Base-by-base conservation (phyloP, 2,329 filamentous ascomycete genomes). In the Neofusicoccum cordaticola region DNA sequence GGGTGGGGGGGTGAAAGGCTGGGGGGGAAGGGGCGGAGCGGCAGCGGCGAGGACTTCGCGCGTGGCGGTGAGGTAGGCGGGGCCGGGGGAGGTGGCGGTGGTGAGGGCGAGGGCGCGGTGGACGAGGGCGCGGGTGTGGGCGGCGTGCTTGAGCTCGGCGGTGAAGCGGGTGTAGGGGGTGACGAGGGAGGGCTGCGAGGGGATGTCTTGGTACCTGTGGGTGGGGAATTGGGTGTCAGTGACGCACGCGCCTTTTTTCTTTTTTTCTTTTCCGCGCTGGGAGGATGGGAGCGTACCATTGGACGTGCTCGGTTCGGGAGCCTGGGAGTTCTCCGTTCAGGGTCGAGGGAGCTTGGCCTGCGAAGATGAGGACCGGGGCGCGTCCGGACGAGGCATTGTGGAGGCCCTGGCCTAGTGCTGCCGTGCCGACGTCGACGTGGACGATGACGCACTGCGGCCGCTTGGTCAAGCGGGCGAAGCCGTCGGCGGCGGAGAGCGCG, bases 121-220 rank as follows among this genome's bases (percentile, higher is more conserved):
- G 15, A 73, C 65, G 31, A 68, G 63, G 58, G 74, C 69, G 22
- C 79, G 96, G 91, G 81, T 74, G 63, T 15, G 31, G 11, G 70
- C 65, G 2, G 70, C 72, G 11, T 66, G 69, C 2, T 93, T 93
- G 76, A 96, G 88, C 79, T 96, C 92, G 3, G 84, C 91, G 0
- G 88, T 80, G 72, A 94, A 96, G 12, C 92, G 85, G 74, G 92
- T 96, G 77, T 96, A 96, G 79, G 96, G 92, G 0, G 86, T 81
- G 3, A 96, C 81, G 66, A 96, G 93, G 71, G 88, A 85, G 75
- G 89, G 91, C 75, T 94, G 91, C 71, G 93, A 90, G 0, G 89
- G 90, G 2, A 93, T 88, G 75, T 94, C 90, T 71, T 94, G 91
- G 39, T 79, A 53, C 68, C 73, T 58, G 9, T 1, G 2, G 11